Evolutionary conservation across 2,329 filamentous ascomycete genomes (phyloP).

Genomic region (Arthrobotrys sinensis): DNA sequence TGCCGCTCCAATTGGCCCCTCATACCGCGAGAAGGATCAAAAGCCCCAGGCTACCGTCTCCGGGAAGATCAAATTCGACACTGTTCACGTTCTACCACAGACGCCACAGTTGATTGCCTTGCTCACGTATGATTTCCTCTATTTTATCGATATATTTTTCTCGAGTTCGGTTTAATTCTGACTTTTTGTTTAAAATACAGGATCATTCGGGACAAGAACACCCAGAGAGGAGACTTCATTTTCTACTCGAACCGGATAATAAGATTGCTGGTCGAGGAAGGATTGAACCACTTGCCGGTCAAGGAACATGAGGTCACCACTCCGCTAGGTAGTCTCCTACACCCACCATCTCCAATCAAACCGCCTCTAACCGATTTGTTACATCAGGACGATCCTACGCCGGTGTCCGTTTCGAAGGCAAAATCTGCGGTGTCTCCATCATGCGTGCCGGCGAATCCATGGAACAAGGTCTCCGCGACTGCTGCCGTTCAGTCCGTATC

Average conservation of each 20-base stretch:
- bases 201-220: slow-evolving; percentile 94
- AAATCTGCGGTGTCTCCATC: slow-evolving; percentile 98
- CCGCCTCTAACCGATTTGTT: not conserved
- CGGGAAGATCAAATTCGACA: slow-evolving; percentile 82
- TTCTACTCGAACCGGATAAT: slow-evolving; percentile 99
- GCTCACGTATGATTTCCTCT: slow-evolving; percentile 82
- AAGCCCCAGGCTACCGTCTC: slow-evolving; percentile 74
- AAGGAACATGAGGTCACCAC: slow-evolving; percentile 91
- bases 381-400: slow-evolving; percentile 73
- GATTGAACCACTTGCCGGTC: slow-evolving; percentile 94
- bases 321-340: slow-evolving; percentile 77
- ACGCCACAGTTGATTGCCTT: slow-evolving; percentile 97
- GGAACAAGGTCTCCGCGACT: slow-evolving; percentile 96
- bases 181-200: slow-evolving; percentile 71
- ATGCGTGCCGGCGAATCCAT: slow-evolving; percentile 99
- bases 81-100: slow-evolving; percentile 90
- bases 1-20: slow-evolving; percentile 63
- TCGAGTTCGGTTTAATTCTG: slow-evolving; percentile 14
- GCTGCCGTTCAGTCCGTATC: slow-evolving; percentile 96
- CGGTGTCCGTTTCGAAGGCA: slow-evolving; percentile 94
- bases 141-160: not conserved
- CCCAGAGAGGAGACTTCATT: slow-evolving; percentile 94
- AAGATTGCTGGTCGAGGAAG: slow-evolving; percentile 94
- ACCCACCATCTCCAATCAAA: not conserved
- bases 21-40: slow-evolving; percentile 63